Evolutionary conservation across 257 asterid species (phyloP).

Genomic region (Ehretia macrophylla): DNA sequence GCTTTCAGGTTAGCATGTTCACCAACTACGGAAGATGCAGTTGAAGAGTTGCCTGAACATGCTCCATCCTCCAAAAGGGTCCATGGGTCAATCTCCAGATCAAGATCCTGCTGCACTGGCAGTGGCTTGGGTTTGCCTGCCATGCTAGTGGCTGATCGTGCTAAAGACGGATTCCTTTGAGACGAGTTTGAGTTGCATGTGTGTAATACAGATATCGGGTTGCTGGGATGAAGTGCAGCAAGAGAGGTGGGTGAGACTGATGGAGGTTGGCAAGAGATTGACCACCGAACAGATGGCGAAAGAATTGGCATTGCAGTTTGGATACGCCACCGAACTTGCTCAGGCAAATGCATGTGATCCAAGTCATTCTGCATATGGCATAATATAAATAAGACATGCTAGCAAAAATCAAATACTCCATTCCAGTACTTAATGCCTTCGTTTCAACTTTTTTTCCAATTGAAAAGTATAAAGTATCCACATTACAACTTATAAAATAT

Average conservation of each 20-base stretch:
- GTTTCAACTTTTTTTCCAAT: too few relatives aligned
- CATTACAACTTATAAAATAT: too few relatives aligned
- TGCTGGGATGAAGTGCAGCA: constrained; percentile 65
- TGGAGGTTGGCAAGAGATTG: constrained; percentile 74
- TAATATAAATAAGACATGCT: constrained; percentile 4
- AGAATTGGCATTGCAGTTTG: constrained; percentile 88
- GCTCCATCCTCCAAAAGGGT: constrained; percentile 93
- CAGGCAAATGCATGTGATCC: constrained; percentile 86
- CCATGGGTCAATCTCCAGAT: constrained; percentile 71
- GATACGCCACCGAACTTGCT: constrained; percentile 72
- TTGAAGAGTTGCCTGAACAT: constrained; percentile 56
- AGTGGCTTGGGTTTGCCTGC: constrained; percentile 50
- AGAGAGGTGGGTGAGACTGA: constrained; percentile 58
- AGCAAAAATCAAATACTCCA: neutral
- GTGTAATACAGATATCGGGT: constrained; percentile 37
- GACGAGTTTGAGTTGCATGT: constrained; percentile 37
- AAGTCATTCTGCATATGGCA: constrained; percentile 63
- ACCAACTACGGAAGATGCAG: constrained; percentile 38
- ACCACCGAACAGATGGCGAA: constrained; percentile 42
- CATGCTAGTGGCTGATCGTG: constrained; percentile 41
- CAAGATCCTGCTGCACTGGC: constrained; percentile 45
- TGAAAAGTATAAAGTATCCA: too few relatives aligned
- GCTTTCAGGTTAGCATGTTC: constrained; percentile 73
- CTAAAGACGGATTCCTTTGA: constrained; percentile 50
- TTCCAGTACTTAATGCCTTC: too few relatives aligned